phyloP scores from a whole-genome alignment of 805 yeast species.

The Starmerella riodocensis region DNA sequence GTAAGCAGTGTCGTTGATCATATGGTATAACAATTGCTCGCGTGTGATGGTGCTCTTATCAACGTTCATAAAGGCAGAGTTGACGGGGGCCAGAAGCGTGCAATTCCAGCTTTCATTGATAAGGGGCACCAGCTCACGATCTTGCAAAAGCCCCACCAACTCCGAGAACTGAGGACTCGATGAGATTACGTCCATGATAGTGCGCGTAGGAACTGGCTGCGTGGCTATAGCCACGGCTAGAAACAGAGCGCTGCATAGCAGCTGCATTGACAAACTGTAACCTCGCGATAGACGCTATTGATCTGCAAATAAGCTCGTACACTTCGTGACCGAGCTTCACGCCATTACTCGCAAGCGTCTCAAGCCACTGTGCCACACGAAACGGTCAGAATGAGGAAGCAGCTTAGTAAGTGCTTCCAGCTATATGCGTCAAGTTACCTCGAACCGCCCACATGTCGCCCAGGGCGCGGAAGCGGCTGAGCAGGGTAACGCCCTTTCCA shows the following conservation, averaged over 20 bases:
- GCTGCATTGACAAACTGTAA: not conserved
- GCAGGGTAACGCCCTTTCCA: too few species aligned
- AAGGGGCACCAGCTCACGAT: slow-evolving; percentile 46
- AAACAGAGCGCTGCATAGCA: not conserved
- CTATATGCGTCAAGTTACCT: too few species aligned
- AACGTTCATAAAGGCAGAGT: slow-evolving; percentile 49
- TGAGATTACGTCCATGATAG: slow-evolving; percentile 54
- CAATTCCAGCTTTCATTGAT: slow-evolving; percentile 49
- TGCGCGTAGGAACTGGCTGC: slow-evolving; percentile 18
- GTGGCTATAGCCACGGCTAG: slow-evolving; percentile 3
- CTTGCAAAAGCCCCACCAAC: slow-evolving; percentile 48
- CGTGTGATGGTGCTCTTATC: slow-evolving; percentile 12
- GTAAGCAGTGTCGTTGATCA: slow-evolving; percentile 23
- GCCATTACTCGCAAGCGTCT: too few species aligned
- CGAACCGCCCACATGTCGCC: too few species aligned
- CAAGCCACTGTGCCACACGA: too few species aligned
- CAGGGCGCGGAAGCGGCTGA: too few species aligned
- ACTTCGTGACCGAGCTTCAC: too few species aligned
- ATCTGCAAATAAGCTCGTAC: too few species aligned
- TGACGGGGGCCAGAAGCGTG: slow-evolving; percentile 66
- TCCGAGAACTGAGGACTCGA: slow-evolving; percentile 52
- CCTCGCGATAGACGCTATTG: too few species aligned
- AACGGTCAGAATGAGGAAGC: too few species aligned
- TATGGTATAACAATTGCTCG: slow-evolving; percentile 24
- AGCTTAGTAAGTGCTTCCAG: too few species aligned